phyloP scores from a whole-genome alignment of 306 rosid genomes.

The Carpinus fangiana region DNA sequence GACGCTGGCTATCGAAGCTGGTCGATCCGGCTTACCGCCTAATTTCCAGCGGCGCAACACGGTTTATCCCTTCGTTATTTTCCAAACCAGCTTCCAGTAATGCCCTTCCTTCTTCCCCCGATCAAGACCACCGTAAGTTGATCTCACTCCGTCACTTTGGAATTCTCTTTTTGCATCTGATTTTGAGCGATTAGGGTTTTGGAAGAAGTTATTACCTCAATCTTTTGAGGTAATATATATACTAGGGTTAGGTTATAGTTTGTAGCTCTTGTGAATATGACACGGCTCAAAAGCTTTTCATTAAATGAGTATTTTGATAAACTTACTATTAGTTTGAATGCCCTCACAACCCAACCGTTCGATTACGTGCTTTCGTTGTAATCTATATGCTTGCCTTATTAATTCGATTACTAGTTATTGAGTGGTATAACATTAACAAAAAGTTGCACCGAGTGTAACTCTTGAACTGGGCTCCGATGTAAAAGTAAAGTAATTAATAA shows the following conservation, averaged over 20 bases:
- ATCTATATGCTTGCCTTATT: background rate
- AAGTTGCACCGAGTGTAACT: background rate
- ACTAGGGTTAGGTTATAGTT: too few species aligned
- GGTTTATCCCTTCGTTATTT: constrained; percentile 56
- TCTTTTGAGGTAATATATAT: background rate
- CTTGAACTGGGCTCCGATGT: background rate
- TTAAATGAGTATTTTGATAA: too few species aligned
- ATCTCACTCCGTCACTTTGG: background rate
- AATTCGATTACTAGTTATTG: background rate
- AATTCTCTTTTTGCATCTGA: background rate
- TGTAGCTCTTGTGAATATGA: too few species aligned
- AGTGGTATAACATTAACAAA: background rate
- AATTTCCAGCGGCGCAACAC: constrained; percentile 62
- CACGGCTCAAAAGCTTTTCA: too few species aligned
- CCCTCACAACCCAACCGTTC: too few species aligned
- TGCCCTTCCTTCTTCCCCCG: constrained; percentile 26
- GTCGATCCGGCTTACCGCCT: constrained; percentile 81
- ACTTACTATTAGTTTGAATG: too few species aligned
- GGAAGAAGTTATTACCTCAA: background rate
- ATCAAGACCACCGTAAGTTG: constrained; percentile 41
- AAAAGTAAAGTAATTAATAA: too few species aligned
- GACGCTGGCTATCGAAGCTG: constrained; percentile 67
- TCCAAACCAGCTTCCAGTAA: constrained; percentile 27
- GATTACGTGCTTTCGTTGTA: too few species aligned
- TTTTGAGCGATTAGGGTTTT: constrained; percentile 26